Evolutionary conservation across 495 filamentous ascomycete genomes (phyloP).

Genomic region (Chaetomium fimeti): DNA sequence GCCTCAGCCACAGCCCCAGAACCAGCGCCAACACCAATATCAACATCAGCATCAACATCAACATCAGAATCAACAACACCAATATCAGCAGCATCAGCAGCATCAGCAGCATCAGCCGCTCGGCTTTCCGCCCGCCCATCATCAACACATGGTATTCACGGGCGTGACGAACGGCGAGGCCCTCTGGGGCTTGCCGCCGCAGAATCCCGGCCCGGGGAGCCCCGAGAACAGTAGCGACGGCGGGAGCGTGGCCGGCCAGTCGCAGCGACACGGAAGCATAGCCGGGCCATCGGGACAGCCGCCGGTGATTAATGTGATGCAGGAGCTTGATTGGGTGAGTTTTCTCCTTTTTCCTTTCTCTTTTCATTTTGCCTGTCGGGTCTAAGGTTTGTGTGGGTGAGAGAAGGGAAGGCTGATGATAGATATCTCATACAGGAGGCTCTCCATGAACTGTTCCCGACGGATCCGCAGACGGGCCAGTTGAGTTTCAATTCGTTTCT

Average conservation of each 20-base stretch:
- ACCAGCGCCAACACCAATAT: not conserved
- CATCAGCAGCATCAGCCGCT: conserved; percentile 16
- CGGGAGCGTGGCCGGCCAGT: conserved; percentile 28
- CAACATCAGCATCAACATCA: not conserved
- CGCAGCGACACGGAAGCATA: conserved; percentile 22
- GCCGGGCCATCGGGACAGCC: conserved; percentile 3
- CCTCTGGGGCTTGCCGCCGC: conserved; percentile 44
- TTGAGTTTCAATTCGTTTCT: conserved; percentile 25
- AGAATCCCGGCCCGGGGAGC: conserved; percentile 31
- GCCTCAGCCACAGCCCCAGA: not conserved
- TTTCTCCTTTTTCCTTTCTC: not conserved
- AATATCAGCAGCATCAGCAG: conserved; percentile 19
- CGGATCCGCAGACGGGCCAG: conserved; percentile 41
- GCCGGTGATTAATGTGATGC: conserved; percentile 28
- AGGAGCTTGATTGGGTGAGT: conserved; percentile 41
- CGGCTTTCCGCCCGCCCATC: not conserved
- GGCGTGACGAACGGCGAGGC: conserved; percentile 49
- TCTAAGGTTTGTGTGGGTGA: conserved; percentile 3
- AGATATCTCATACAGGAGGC: conserved; percentile 29
- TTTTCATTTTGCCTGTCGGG: too few species aligned
- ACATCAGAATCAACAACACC: conserved; percentile 17
- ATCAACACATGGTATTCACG: conserved; percentile 40
- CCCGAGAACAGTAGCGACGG: conserved; percentile 40
- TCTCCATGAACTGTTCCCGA: conserved; percentile 37
- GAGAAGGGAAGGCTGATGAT: not conserved